Percentiles rank a stretch among this genome's conserved stretches.
Evolutionary conservation across 2,329 filamentous ascomycete species (phyloP).

Genomic region (Arachnopeziza araneosa): DNA sequence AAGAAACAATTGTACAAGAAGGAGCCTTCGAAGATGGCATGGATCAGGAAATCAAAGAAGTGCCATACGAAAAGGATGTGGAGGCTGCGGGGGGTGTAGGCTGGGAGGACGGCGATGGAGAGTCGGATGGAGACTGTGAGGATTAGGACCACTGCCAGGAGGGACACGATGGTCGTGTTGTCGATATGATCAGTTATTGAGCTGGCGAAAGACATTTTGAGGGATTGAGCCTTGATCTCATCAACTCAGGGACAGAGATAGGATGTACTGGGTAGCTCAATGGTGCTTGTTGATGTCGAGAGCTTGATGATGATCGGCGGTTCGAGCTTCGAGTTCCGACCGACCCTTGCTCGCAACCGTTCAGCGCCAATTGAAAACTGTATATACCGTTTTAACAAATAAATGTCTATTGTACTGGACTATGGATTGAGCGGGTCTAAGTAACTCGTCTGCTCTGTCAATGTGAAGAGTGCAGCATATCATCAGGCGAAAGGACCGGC

Average conservation of each 20-base stretch:
- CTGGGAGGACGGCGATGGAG: neutral
- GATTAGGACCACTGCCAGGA: neutral
- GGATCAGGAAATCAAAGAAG: constrained; percentile 84
- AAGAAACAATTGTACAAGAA: constrained; percentile 96
- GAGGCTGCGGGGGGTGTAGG: neutral
- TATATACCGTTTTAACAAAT: too few species aligned
- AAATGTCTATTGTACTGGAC: too few species aligned
- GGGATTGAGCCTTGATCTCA: neutral
- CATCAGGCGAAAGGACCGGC: too few species aligned
- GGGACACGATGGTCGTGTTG: neutral
- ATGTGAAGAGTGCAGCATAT: too few species aligned
- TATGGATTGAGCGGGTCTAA: too few species aligned
- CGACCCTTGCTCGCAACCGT: too few species aligned
- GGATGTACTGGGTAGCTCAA: neutral
- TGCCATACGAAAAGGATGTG: neutral
- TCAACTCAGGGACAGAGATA: neutral
- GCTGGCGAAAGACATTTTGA: neutral
- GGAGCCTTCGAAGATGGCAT: constrained; percentile 84
- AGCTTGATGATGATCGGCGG: too few species aligned
- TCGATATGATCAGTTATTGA: neutral
- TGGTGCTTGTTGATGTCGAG: neutral
- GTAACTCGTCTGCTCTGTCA: too few species aligned
- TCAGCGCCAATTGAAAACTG: too few species aligned
- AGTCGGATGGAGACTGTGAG: neutral
- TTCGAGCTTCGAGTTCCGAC: too few species aligned